phyloP scores from a whole-genome alignment of 1,284 basidiomycete species.

The Golubevia sp. region DNA sequence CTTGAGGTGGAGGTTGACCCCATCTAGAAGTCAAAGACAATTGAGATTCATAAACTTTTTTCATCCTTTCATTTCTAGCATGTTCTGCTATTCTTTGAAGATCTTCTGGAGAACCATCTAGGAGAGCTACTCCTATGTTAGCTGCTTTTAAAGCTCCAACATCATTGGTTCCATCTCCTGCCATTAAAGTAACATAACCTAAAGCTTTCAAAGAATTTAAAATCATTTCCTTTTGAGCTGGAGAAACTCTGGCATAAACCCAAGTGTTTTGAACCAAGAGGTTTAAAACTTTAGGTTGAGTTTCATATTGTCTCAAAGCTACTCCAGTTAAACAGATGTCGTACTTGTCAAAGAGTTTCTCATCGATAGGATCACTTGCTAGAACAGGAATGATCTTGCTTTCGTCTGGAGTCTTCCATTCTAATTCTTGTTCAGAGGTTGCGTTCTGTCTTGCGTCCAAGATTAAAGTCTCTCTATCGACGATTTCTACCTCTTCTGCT shows the following conservation, averaged over 20 bases:
- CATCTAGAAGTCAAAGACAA: conserved; percentile 44
- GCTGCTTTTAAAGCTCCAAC: conserved; percentile 59
- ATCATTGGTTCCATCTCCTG: conserved; percentile 60
- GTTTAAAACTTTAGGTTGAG: conserved; percentile 29
- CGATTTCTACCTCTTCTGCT: conserved; percentile 57
- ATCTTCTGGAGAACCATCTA: conserved; percentile 58
- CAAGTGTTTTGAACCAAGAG: conserved; percentile 55
- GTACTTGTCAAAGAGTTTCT: conserved; percentile 50
- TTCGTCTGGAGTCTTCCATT: conserved; percentile 52
- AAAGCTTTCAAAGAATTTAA: conserved; percentile 50
- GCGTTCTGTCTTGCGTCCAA: conserved; percentile 47
- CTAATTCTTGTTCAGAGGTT: conserved; percentile 35
- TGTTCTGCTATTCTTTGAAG: conserved; percentile 56
- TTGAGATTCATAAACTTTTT: conserved; percentile 58
- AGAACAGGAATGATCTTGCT: conserved; percentile 36
- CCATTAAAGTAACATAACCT: conserved; percentile 59
- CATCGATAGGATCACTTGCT: conserved; percentile 40
- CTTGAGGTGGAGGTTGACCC: conserved; percentile 47
- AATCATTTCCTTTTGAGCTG: conserved; percentile 58
- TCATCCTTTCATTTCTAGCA: conserved; percentile 55
- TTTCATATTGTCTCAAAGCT: conserved; percentile 43
- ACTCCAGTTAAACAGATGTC: conserved; percentile 60
- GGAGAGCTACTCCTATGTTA: conserved; percentile 57
- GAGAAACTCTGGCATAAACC: conserved; percentile 59
- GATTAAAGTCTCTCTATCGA: conserved; percentile 53